Percentiles rank a stretch among this genome's conserved stretches.
Evolutionary conservation across 768 basidiomycete genomes (phyloP).

Genomic region (Piloderma croceum): DNA sequence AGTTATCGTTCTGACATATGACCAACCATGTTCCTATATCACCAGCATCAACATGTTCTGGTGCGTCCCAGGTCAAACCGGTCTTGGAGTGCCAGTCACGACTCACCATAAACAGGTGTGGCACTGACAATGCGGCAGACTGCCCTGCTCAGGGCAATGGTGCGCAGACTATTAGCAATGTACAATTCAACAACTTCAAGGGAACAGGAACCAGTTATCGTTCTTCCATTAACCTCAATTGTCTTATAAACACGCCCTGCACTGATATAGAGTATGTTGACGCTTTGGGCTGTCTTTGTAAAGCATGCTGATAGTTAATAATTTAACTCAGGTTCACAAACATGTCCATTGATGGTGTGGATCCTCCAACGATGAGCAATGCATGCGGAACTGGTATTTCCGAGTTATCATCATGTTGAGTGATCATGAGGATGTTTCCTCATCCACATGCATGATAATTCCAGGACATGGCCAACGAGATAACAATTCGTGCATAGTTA

Average conservation of each 20-base stretch:
- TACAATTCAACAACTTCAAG: conserved; percentile 1
- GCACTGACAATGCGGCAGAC: background rate
- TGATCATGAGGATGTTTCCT: too few relatives aligned
- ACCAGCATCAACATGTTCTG: conserved; percentile 5
- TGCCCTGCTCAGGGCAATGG: background rate
- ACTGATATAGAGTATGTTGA: conserved; percentile 7
- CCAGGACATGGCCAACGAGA: too few relatives aligned
- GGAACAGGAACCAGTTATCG: conserved; percentile 20
- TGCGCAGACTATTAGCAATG: background rate
- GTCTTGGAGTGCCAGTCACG: background rate
- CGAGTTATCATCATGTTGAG: conserved; percentile 11
- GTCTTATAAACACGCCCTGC: conserved; percentile 18
- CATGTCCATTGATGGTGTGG: conserved; percentile 9
- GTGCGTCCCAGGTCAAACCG: conserved; percentile 4
- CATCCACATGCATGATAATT: too few relatives aligned
- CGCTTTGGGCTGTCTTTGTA: background rate
- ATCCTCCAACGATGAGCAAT: conserved; percentile 13
- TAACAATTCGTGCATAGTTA: too few relatives aligned
- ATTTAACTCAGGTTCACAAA: conserved; percentile 8
- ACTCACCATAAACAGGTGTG: conserved; percentile 2
- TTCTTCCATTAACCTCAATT: conserved; percentile 17
- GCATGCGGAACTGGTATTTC: conserved; percentile 17
- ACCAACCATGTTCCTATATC: background rate
- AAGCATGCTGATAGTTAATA: background rate
- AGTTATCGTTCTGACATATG: background rate